phyloP scores from a whole-genome alignment of 2,329 filamentous ascomycete genomes.

The Fusarium camptoceras region DNA sequence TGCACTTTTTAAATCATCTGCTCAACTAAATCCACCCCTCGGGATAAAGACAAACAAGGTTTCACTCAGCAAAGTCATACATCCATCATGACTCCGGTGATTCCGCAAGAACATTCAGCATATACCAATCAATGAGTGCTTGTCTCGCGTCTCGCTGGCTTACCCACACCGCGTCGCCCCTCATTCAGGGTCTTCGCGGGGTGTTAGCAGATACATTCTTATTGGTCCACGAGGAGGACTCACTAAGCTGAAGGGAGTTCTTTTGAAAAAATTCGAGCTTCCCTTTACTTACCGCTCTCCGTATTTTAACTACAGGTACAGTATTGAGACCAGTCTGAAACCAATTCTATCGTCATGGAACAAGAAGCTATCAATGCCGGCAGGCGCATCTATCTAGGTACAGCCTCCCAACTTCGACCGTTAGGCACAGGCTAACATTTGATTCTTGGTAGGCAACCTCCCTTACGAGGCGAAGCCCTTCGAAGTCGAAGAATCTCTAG shows the following conservation, averaged over 20 bases:
- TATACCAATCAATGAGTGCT: background rate
- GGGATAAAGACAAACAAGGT: background rate
- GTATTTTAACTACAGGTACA: background rate
- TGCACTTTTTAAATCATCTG: background rate
- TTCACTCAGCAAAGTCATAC: background rate
- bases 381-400: conserved; percentile 68
- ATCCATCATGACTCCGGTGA: background rate
- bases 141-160: background rate
- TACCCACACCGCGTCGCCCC: conserved; percentile 7
- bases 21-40: background rate
- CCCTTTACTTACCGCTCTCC: background rate
- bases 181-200: conserved; percentile 10
- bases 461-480: conserved; percentile 63
- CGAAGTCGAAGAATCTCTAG: conserved; percentile 71
- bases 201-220: background rate
- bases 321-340: background rate
- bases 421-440: conserved; percentile 5
- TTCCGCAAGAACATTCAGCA: too few species aligned
- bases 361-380: conserved; percentile 45
- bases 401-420: background rate
- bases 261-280: background rate
- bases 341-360: conserved; percentile 8
- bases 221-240: conserved; percentile 11
- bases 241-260: conserved; percentile 1
- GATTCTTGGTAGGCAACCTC: conserved; percentile 59